phyloP scores from a whole-genome alignment of 192 early-diverging fungal genomes.

The Coemansia sp. region DNA sequence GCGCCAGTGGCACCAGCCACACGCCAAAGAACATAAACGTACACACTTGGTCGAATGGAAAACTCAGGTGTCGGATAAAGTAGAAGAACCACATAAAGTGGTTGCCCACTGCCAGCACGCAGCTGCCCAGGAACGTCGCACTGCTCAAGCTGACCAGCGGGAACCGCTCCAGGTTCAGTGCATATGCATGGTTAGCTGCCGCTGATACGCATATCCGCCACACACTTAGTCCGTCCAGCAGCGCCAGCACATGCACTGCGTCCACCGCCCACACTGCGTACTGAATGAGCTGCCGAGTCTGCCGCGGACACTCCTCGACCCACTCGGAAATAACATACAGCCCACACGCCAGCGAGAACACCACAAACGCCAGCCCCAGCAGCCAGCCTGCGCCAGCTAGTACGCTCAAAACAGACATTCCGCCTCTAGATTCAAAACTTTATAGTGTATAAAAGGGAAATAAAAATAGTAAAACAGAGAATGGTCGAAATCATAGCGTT shows the following conservation, averaged over 20 bases:
- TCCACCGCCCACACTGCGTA: conserved; percentile 56
- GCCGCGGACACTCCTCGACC: conserved; percentile 49
- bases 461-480: neutral
- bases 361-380: conserved; percentile 21
- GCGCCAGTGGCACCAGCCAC: conserved; percentile 90
- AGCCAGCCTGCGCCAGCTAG: conserved; percentile 27
- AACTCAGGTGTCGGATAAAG: conserved; percentile 67
- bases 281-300: conserved; percentile 29
- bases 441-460: neutral
- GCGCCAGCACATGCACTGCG: conserved; percentile 65
- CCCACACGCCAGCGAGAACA: conserved; percentile 46
- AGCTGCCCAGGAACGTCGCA: conserved; percentile 74
- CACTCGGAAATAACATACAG: conserved; percentile 48
- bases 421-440: conserved; percentile 2
- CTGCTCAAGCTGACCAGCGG: conserved; percentile 78
- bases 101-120: conserved; percentile 76
- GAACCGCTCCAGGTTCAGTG: conserved; percentile 73
- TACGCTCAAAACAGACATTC: conserved; percentile 18
- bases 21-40: conserved; percentile 92
- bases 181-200: conserved; percentile 76
- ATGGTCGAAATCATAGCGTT: neutral
- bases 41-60: conserved; percentile 76
- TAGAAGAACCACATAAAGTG: conserved; percentile 96
- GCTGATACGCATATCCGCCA: conserved; percentile 68
- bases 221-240: conserved; percentile 79